Base-by-base conservation (phyloP, 495 filamentous ascomycete species). In the Podospora pseudoanserina region DNA sequence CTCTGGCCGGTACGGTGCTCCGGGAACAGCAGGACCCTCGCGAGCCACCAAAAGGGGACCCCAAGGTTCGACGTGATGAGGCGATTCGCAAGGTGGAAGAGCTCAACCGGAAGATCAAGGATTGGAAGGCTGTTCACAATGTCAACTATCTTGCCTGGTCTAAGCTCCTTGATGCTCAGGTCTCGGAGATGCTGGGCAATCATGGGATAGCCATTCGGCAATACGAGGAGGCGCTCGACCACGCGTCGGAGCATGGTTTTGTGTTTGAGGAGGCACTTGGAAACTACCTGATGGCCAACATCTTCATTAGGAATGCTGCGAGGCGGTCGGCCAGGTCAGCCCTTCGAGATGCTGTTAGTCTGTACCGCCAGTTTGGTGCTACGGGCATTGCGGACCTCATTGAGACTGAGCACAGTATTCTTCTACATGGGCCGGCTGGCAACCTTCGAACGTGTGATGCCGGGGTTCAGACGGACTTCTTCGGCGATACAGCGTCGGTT, bases 101-200 rank as follows among this genome's bases (percentile, higher is more conserved):
- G 61, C 73, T 85, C 44, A 79, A 77, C 67, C 79, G 83, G 34
- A 85, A 86, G 74, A 88, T 96, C 44, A 87, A 89, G 68, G 86
- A 87, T 70, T 92, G 89, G 80, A 81, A 89, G 65, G 77, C 78
- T 26, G 82, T 91, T 30, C 92, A 88, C 56, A 85, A 90, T 73
- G 87, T 91, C 63, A 97, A 96, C 74, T 96, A 96, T 74, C 79
- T 89, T 27, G 84, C 88, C 71, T 95, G 91, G 90, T 87, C 89
- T 3, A 85, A 87, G 67, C 76, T 92, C 26, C 80, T 97, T 4
- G 89, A 92, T 56, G 93, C 91, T 2, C 85, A 92, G 67, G 76
- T 93, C 16, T 81, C 81, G 23, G 92, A 96, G 71, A 79, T 92
- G 67, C 81, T 79, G 30, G 84, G 84, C 53, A 79, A 90, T 64